phyloP scores from a whole-genome alignment of 1,139 yeast genomes.

The Ogataea hybrid region DNA sequence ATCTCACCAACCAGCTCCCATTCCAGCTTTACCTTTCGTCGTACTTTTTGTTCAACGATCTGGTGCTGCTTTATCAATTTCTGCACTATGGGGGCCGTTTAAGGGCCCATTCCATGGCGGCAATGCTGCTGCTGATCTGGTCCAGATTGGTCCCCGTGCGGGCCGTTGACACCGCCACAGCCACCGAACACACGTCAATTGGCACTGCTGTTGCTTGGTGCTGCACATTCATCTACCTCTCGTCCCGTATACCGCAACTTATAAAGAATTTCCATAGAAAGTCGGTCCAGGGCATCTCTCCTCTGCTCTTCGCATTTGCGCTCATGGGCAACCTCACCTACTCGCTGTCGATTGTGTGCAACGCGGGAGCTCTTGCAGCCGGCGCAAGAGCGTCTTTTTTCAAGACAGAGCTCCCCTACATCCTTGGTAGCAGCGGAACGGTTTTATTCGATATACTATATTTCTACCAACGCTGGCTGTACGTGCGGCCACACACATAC shows the following conservation, averaged over 20 bases:
- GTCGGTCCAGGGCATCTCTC: conserved; percentile 86
- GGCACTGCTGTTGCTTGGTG: conserved; percentile 74
- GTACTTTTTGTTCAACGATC: conserved; percentile 73
- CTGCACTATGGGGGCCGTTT: conserved; percentile 48
- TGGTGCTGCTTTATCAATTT: conserved; percentile 69
- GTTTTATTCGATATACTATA: conserved; percentile 73
- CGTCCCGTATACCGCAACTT: conserved; percentile 83
- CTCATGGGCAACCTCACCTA: conserved; percentile 75
- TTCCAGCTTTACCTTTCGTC: conserved; percentile 75
- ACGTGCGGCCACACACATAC: conserved; percentile 18
- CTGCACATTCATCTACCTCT: conserved; percentile 71
- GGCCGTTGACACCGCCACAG: conserved; percentile 7
- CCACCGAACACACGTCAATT: conserved; percentile 6
- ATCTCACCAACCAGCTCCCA: conserved; percentile 68
- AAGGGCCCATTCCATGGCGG: neutral
- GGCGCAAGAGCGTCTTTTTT: conserved; percentile 49
- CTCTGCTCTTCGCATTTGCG: conserved; percentile 76
- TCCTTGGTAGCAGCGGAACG: conserved; percentile 86
- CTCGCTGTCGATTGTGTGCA: conserved; percentile 66
- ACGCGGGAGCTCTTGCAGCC: conserved; percentile 37
- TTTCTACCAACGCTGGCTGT: conserved; percentile 57
- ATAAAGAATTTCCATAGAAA: conserved; percentile 72
- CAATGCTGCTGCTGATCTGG: neutral
- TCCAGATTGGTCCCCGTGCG: conserved; percentile 1
- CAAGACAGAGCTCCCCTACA: conserved; percentile 71